Evolutionary conservation across 179 eudicot genomes (phyloP).

Genomic region (Spinacia oleracea): DNA sequence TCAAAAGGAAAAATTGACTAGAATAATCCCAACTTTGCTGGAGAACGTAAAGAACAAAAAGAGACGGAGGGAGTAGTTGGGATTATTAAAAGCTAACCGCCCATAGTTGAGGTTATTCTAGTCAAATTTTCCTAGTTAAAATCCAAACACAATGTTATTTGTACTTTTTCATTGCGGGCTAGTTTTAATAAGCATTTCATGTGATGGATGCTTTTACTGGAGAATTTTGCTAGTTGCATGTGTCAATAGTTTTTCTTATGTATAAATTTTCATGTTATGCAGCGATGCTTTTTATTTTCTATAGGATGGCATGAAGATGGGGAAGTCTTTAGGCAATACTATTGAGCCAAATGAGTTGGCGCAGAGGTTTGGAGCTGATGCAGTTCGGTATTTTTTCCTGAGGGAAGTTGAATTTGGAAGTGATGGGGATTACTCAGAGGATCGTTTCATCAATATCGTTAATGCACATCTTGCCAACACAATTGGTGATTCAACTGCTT

Average conservation of each 20-base stretch:
- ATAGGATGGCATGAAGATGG: slow-evolving; percentile 99
- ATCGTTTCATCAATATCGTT: slow-evolving; percentile 80
- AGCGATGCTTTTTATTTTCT: slow-evolving; percentile 63
- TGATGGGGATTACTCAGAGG: slow-evolving; percentile 99
- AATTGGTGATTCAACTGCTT: slow-evolving; percentile 53
- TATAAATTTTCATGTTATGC: slow-evolving; percentile 62
- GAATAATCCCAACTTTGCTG: no score
- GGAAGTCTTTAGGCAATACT: slow-evolving; percentile 94
- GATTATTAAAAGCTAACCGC: no score
- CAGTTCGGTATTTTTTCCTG: slow-evolving; percentile 91
- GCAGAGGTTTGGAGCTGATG: slow-evolving; percentile 87
- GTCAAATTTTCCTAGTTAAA: no score
- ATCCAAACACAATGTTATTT: neutral
- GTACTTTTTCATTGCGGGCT: neutral
- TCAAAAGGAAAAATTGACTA: no score
- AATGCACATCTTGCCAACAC: slow-evolving; percentile 99
- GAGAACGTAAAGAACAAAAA: no score
- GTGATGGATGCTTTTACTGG: slow-evolving; percentile 15
- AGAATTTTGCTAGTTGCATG: slow-evolving; percentile 9
- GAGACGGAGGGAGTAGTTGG: no score
- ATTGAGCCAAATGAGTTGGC: slow-evolving; percentile 93
- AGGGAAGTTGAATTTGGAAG: slow-evolving; percentile 96
- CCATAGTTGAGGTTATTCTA: no score
- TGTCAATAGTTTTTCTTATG: slow-evolving; percentile 35
- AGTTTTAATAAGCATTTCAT: neutral